Base-by-base conservation (phyloP, 2,329 filamentous ascomycete species). In the Venturia aucupariae region DNA sequence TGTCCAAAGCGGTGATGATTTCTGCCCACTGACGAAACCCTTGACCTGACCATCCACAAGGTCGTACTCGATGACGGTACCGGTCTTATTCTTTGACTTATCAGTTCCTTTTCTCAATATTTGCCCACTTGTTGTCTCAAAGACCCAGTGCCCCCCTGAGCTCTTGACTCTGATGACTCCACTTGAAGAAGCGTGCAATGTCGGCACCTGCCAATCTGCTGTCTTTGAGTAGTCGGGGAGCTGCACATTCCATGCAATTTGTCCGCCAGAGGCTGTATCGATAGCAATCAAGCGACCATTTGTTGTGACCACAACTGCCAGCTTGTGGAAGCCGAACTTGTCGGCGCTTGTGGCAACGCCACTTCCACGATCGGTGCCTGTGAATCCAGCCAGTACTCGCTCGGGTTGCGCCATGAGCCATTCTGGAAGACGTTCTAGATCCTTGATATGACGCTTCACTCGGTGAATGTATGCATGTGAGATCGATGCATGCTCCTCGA, bases 291-390 rank as follows among this genome's bases (percentile, higher is more conserved):
- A 77, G 68, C 89, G 87, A 17, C 92, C 92, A 65, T 86, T 87
- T 64, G 85, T 82, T 1, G 92, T 96, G 6, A 88, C 92, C 61
- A 96, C 79, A 65, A 97, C 80, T 6, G 92, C 84, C 39, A 93
- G 79, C 76, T 96, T 96, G 74, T 90, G 88, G 76, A 97, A 93
- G 4, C 93, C 93, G 74, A 97, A 97, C 46, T 82, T 85, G 70
- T 94, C 89, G 19, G 86, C 82, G 22, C 79, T 77, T n/a, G 88
- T 78, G 7, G 80, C 79, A 35, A 78, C 75, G 0, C 75, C 71
- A 19, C 80, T 77, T 10, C 82, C 84, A 19, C 90, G 79, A 27
- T 35, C 51, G 68, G 85, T 87, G 66, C 77, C 77, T 27, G 76
- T 67, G 30, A 80, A 71, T 42, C 73, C 78, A 59, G 83, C 83